Conservation (phyloP, 2,329 filamentous ascomycete genomes). For the Pestalotiopsis sp. region DNA sequence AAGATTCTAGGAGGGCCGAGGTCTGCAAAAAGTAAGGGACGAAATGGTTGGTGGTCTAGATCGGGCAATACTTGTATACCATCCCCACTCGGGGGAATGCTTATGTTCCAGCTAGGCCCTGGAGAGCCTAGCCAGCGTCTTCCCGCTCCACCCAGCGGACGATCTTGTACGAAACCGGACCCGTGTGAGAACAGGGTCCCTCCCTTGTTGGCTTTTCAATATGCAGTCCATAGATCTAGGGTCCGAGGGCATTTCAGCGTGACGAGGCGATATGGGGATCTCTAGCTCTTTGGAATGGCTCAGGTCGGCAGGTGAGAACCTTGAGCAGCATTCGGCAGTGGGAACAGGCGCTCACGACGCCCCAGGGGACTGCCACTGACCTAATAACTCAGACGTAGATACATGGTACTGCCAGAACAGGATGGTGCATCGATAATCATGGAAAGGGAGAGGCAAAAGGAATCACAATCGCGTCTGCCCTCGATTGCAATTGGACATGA, state of each 20-base stretch:
- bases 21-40: too few relatives aligned
- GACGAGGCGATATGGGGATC: neutral
- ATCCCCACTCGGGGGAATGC: too few relatives aligned
- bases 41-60: too few relatives aligned
- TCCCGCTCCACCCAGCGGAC: neutral
- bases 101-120: too few relatives aligned
- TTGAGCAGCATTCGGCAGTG: neutral
- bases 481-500: neutral
- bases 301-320: neutral
- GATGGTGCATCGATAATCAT: neutral
- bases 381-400: neutral
- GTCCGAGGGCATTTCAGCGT: conserved; percentile 2
- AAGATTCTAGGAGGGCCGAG: too few relatives aligned
- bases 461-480: neutral
- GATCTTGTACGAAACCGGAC: neutral
- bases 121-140: too few relatives aligned
- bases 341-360: neutral
- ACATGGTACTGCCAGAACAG: neutral
- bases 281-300: neutral
- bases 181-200: neutral
- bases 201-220: neutral
- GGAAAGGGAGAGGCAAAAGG: neutral
- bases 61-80: too few relatives aligned
- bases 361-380: neutral
- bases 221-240: neutral